Evolutionary conservation across 176 grass and related monocot species (phyloP), one percentile per base, ranked within the genome.

Genomic region (Oryza glaberrima): DNA sequence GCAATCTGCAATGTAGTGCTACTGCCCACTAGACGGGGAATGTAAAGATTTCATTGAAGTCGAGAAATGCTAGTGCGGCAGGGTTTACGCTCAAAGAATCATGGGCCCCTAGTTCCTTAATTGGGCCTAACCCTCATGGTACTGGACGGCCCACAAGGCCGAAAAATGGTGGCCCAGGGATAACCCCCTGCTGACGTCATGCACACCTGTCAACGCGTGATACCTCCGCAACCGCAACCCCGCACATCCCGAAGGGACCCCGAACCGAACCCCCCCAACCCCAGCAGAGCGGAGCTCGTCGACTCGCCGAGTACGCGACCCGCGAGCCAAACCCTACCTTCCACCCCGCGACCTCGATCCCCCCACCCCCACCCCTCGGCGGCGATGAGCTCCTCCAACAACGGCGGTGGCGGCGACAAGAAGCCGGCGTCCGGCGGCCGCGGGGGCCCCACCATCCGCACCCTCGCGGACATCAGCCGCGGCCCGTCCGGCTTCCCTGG

Each of bases 401-500:
- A 51, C 89, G 80, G 76, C 40, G 35, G 76, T n/a, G 35, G 35
- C 35, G 54, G 6, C 54, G 12, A 58, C 12, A 90, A 90, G 88
- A 88, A 86, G 67, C 83, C 86, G 66, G 84, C 83, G 14, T 4
- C 80, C 63, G 32, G 49, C 22, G 84, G 84, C 3, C 84, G 88
- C 35, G 86, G 91, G 34, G 84, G 85, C 0, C 84, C 91, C 69
- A 88, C 74, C 87, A 95, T 95, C 78, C 96, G 93, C 68, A 98
- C 96, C 32, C 91, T 98, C 11, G 75, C 93, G 15, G 93, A 98
- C 94, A 87, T 98, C 74, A 94, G 89, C 80, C 86, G 96, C 66
- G 86, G 81, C 0, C 75, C 96, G 54, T 45, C 80, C 66, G 86
- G 91, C 1, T 81, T 90, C 82, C 77, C 89, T 2, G 85, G 86